A percentile compares a stretch with the other conserved stretches of the same genome.
phyloP scores from a whole-genome alignment of 225 moss, liverwort and hornwort genomes.

The Pseudisothecium myosuroides region DNA sequence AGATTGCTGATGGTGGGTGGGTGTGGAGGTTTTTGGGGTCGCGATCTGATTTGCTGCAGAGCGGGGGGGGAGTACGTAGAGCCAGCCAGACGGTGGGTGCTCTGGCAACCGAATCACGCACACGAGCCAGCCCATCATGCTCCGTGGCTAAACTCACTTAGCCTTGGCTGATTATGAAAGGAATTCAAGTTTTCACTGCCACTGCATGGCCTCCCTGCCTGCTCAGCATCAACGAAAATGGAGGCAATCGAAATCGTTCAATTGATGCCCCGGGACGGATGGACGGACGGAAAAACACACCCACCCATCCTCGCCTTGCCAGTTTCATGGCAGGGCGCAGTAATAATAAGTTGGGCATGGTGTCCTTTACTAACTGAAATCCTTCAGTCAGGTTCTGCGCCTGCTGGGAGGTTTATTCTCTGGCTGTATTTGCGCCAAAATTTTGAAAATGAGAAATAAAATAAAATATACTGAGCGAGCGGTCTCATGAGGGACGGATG shows the following conservation, averaged over 20 bases:
- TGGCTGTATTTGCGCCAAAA: neutral
- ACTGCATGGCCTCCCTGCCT: neutral
- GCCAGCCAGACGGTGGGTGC: neutral
- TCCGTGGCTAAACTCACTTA: too few relatives aligned
- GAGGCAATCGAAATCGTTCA: neutral
- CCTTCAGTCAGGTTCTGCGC: neutral
- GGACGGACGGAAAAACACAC: too few relatives aligned
- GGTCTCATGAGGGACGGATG: neutral
- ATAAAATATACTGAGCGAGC: neutral
- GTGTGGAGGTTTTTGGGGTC: too few relatives aligned
- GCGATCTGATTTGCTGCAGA: neutral
- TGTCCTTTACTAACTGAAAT: neutral
- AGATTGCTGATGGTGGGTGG: neutral
- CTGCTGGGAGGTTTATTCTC: neutral
- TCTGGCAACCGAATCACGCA: conserved; percentile 5
- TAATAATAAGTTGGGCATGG: neutral
- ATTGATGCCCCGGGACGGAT: neutral
- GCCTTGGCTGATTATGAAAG: neutral
- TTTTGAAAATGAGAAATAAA: neutral
- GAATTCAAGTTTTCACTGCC: neutral
- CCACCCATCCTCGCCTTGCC: neutral
- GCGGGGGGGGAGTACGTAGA: too few relatives aligned
- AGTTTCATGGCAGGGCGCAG: neutral
- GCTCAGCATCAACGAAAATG: neutral
- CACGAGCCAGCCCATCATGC: conserved; percentile 11